Conservation (phyloP, 768 basidiomycete species). For the Leccinum boreale region DNA sequence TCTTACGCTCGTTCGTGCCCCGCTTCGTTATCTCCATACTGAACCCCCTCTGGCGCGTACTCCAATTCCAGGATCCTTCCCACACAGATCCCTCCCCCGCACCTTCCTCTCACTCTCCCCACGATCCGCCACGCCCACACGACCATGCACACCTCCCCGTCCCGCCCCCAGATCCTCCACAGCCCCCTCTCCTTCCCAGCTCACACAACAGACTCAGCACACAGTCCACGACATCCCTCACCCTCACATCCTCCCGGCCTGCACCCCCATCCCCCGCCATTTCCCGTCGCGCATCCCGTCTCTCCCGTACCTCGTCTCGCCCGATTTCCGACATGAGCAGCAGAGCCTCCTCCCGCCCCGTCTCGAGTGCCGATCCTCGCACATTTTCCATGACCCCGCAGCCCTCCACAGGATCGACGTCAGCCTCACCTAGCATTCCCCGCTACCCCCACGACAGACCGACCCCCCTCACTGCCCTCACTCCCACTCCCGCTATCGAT, state of each 20-base stretch:
- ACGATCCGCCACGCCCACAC: constrained; percentile 25
- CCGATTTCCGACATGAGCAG: constrained; percentile 21
- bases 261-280: constrained; percentile 59
- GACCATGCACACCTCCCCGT: background rate
- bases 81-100: constrained; percentile 28
- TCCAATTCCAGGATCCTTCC: constrained; percentile 32
- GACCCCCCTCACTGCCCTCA: background rate
- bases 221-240: constrained; percentile 20
- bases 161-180: constrained; percentile 1
- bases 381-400: background rate
- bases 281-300: constrained; percentile 40
- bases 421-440: background rate
- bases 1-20: constrained; percentile 25
- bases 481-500: background rate
- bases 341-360: constrained; percentile 17
- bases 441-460: background rate
- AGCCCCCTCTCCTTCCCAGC: background rate
- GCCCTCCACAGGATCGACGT: background rate
- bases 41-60: constrained; percentile 27
- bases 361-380: background rate
- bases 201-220: constrained; percentile 19
- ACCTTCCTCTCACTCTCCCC: constrained; percentile 28
- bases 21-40: constrained; percentile 28
- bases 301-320: constrained; percentile 26
- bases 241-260: constrained; percentile 49